Evolutionary conservation across 2,329 filamentous ascomycete species (phyloP).

Genomic region (Aureobasidium vineae): DNA sequence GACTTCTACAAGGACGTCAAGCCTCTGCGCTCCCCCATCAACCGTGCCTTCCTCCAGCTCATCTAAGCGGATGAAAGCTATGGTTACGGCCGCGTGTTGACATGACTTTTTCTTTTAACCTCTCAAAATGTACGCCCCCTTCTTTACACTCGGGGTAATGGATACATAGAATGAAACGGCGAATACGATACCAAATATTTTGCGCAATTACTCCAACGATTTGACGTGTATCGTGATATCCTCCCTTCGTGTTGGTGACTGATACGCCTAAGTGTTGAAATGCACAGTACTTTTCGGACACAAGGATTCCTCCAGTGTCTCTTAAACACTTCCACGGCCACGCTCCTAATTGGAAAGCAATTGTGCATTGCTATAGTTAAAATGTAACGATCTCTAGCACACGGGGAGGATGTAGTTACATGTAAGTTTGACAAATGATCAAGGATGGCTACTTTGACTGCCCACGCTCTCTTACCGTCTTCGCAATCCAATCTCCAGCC

Average conservation of each 20-base stretch:
- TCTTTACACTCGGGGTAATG: neutral
- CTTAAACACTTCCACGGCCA: no score
- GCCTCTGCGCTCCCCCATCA: constrained; percentile 83
- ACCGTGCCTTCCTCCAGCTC: constrained; percentile 96
- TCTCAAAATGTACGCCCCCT: constrained; percentile 17
- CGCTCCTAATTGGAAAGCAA: no score
- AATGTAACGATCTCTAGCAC: no score
- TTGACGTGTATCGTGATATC: neutral
- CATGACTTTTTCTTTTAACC: constrained; percentile 3
- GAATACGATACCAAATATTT: constrained; percentile 25
- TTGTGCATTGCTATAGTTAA: no score
- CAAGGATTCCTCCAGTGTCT: no score
- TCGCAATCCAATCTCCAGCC: constrained; percentile 28
- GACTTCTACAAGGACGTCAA: constrained; percentile 98
- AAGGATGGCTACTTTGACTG: neutral
- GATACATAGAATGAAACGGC: constrained; percentile 26
- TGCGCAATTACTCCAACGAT: neutral
- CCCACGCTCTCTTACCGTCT: constrained; percentile 24
- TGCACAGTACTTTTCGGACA: no score
- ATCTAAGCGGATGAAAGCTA: constrained; percentile 59
- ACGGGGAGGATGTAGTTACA: no score
- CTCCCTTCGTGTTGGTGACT: no score
- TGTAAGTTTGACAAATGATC: no score
- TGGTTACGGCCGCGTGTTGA: constrained; percentile 23
- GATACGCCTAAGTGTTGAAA: no score